phyloP scores from a whole-genome alignment of 2,329 filamentous ascomycete genomes.

The Arthroderma sp. region DNA sequence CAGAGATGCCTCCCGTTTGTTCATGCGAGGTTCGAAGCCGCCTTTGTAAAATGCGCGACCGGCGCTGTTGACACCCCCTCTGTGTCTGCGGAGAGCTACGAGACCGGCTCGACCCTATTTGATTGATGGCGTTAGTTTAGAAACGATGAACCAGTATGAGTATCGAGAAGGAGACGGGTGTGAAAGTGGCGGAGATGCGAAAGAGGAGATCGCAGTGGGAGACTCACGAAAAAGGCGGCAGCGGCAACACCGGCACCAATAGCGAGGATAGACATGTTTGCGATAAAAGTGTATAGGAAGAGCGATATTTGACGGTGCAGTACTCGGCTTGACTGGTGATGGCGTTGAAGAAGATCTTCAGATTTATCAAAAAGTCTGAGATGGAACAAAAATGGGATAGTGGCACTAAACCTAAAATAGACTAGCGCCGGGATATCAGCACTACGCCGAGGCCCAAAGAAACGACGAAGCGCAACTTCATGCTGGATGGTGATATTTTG shows the following conservation, averaged over 20 bases:
- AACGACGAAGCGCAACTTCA: too few relatives aligned
- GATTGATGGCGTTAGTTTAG: conserved; percentile 3
- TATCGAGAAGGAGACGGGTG: background rate
- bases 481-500: too few relatives aligned
- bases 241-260: conserved; percentile 35
- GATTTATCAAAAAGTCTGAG: too few relatives aligned
- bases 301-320: too few relatives aligned
- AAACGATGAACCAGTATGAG: background rate
- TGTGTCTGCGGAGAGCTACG: conserved; percentile 72
- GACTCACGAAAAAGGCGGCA: conserved; percentile 66
- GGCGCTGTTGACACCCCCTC: conserved; percentile 54
- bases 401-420: too few relatives aligned
- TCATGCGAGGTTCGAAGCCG: conserved; percentile 96
- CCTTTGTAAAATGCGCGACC: conserved; percentile 96
- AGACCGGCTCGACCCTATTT: conserved; percentile 80
- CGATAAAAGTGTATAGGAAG: background rate
- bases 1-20: conserved; percentile 72
- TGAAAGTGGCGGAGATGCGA: background rate
- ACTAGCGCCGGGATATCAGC: too few relatives aligned
- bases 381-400: too few relatives aligned
- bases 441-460: too few relatives aligned
- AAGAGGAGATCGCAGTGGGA: background rate
- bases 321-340: too few relatives aligned
- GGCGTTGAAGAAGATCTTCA: too few relatives aligned
- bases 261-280: conserved; percentile 32